These are phyloP conservation scores for Strobilomyces confusus DNA, from an alignment of 768 basidiomycete genomes.

Conservation along the genomic window DNA sequence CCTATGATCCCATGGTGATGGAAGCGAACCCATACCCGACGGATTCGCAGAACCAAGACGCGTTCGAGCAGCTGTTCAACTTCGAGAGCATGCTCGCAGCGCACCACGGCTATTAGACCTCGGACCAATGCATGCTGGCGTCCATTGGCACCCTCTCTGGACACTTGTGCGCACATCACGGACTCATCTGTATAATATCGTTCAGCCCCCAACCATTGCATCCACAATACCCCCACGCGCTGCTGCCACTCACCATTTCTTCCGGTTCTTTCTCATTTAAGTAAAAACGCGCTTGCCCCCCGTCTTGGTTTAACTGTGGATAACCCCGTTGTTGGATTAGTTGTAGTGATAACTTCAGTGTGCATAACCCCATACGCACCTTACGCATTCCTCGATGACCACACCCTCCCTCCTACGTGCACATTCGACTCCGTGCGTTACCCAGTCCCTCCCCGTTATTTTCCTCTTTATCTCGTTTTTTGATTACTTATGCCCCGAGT, in stretches of 20 bases:
- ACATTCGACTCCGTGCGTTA: constrained; percentile 21
- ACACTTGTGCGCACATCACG: constrained; percentile 23
- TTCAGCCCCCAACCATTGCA: constrained; percentile 19
- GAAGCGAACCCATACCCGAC: constrained; percentile 30
- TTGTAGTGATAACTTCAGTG: constrained; percentile 31
- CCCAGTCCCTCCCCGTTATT: constrained; percentile 8
- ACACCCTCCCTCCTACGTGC: constrained; percentile 5
- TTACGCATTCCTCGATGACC: constrained; percentile 16
- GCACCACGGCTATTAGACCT: constrained; percentile 31
- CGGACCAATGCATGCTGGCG: constrained; percentile 35
- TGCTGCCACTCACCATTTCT: constrained; percentile 25
- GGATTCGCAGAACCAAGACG: constrained; percentile 31
- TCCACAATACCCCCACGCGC: constrained; percentile 29
- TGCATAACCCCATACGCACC: constrained; percentile 28
- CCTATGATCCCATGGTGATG: constrained; percentile 27
- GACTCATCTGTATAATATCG: constrained; percentile 31
- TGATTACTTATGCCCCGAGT: constrained; percentile 25
- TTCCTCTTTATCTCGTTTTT: not conserved
- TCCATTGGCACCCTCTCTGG: constrained; percentile 30
- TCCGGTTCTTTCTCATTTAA: not conserved
- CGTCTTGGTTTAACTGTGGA: constrained; percentile 35
- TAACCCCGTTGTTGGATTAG: constrained; percentile 36
- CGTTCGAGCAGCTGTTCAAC: constrained; percentile 36
- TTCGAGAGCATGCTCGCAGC: constrained; percentile 34
- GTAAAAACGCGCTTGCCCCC: constrained; percentile 19